A percentile compares a stretch with the other conserved stretches of the same genome.
These are phyloP conservation scores for Plenodomus tracheiphilus DNA, from an alignment of 2,329 filamentous ascomycete genomes.

Conservation along the genomic window DNA sequence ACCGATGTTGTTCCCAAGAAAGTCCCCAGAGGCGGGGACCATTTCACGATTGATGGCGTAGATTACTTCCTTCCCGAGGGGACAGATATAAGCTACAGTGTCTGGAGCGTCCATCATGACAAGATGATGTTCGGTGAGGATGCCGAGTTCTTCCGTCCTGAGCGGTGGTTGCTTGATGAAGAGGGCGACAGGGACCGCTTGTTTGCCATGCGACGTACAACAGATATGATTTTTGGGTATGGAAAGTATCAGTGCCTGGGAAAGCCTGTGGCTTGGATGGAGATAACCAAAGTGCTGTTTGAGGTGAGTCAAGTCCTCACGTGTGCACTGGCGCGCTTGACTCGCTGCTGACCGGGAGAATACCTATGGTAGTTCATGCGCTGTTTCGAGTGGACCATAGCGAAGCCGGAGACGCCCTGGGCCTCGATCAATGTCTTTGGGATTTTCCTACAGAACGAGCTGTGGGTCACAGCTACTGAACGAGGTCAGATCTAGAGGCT, in stretches of 20 bases:
- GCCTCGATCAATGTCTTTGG: slow-evolving; percentile 20
- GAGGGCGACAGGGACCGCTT: slow-evolving; percentile 11
- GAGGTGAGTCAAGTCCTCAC: slow-evolving; percentile 39
- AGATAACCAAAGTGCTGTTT: slow-evolving; percentile 43
- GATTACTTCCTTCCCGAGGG: slow-evolving; percentile 30
- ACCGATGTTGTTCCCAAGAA: slow-evolving; percentile 29
- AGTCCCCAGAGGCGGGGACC: slow-evolving; percentile 33
- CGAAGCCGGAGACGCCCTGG: slow-evolving; percentile 25
- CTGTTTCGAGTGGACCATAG: slow-evolving; percentile 29
- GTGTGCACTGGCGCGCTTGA: no score
- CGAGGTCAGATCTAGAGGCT: no score
- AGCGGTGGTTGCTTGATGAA: slow-evolving; percentile 49
- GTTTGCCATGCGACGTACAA: slow-evolving; percentile 27
- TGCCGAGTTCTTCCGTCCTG: slow-evolving; percentile 50
- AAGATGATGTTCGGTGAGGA: slow-evolving; percentile 41
- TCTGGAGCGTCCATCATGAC: slow-evolving; percentile 22
- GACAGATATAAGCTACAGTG: slow-evolving; percentile 31
- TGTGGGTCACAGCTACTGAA: slow-evolving; percentile 26
- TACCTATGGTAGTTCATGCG: slow-evolving; percentile 25
- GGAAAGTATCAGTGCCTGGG: slow-evolving; percentile 39
- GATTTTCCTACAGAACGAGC: slow-evolving; percentile 22
- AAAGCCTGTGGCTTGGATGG: slow-evolving; percentile 35
- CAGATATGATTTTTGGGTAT: slow-evolving; percentile 38
- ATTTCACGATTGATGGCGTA: slow-evolving; percentile 19
- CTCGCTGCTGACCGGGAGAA: no score